These are phyloP conservation scores for Agapanthus africanus DNA, from an alignment of 106 monocot species.

Conservation along the genomic window DNA sequence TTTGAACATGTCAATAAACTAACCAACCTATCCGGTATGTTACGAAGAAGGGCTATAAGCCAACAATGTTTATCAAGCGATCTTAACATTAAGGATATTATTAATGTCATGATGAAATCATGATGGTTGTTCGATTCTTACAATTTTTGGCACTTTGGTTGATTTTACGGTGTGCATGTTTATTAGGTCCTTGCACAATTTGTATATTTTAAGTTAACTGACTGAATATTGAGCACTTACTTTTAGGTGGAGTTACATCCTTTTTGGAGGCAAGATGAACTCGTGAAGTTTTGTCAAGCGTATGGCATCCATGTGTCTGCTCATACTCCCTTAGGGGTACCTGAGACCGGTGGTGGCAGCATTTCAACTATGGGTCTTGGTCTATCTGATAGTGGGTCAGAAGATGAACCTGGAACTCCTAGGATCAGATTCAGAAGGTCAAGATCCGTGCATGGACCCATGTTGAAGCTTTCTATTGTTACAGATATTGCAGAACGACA, in stretches of 20 bases:
- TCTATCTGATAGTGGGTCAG: slow-evolving; percentile 76
- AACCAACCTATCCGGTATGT: too few relatives aligned
- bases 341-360: slow-evolving; percentile 22
- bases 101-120: neutral
- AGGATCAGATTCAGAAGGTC: slow-evolving; percentile 72
- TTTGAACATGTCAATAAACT: too few relatives aligned
- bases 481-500: slow-evolving; percentile 60
- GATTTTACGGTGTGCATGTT: neutral
- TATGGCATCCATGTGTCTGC: slow-evolving; percentile 88
- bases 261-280: slow-evolving; percentile 92
- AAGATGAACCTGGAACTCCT: slow-evolving; percentile 87
- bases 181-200: neutral
- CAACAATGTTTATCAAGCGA: too few relatives aligned
- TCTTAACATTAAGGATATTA: too few relatives aligned
- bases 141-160: neutral
- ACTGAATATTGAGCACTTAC: neutral
- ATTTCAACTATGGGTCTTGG: slow-evolving; percentile 16
- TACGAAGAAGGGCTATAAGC: too few relatives aligned
- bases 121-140: neutral
- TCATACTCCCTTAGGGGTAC: slow-evolving; percentile 80
- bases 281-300: slow-evolving; percentile 75
- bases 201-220: slow-evolving; percentile 1
- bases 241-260: slow-evolving; percentile 86
- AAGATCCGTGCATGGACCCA: slow-evolving; percentile 83
- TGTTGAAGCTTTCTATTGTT: slow-evolving; percentile 80